A percentile compares a stretch with the other conserved stretches of the same genome.
These are phyloP conservation scores for Vitis labrusca DNA, from an alignment of 164 flowering plant species.

Conservation along the genomic window DNA sequence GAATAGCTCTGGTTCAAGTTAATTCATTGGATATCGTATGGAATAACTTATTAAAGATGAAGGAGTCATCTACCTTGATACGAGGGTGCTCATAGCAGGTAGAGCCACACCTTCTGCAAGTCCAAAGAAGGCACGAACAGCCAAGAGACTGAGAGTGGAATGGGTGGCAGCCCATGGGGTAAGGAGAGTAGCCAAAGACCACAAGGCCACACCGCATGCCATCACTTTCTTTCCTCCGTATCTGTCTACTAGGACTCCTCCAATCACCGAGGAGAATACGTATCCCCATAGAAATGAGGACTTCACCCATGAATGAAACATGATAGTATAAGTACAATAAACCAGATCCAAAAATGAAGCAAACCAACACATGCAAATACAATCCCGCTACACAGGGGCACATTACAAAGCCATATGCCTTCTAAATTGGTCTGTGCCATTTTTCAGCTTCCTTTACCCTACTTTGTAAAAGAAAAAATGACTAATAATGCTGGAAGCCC, in stretches of 20 bases:
- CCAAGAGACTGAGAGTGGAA: constrained; percentile 68
- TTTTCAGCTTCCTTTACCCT: too few species aligned
- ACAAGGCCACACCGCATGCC: constrained; percentile 87
- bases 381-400: too few species aligned
- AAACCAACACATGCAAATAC: too few species aligned
- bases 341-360: too few species aligned
- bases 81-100: constrained; percentile 85
- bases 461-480: too few species aligned
- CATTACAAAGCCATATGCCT: too few species aligned
- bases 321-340: background rate
- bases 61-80: constrained; percentile 55
- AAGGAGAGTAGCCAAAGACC: constrained; percentile 88
- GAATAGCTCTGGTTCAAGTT: background rate
- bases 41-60: background rate
- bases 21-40: too few species aligned
- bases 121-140: constrained; percentile 86
- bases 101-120: constrained; percentile 93
- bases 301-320: constrained; percentile 26
- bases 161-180: constrained; percentile 93
- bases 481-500: too few species aligned
- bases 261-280: constrained; percentile 74
- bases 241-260: constrained; percentile 86
- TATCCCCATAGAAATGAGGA: constrained; percentile 99
- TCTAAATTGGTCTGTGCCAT: too few species aligned
- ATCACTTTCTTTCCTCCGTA: constrained; percentile 84